These are phyloP conservation scores for Leishmania tropica DNA, from an alignment of 208 protist genomes.

Conservation along the genomic window DNA sequence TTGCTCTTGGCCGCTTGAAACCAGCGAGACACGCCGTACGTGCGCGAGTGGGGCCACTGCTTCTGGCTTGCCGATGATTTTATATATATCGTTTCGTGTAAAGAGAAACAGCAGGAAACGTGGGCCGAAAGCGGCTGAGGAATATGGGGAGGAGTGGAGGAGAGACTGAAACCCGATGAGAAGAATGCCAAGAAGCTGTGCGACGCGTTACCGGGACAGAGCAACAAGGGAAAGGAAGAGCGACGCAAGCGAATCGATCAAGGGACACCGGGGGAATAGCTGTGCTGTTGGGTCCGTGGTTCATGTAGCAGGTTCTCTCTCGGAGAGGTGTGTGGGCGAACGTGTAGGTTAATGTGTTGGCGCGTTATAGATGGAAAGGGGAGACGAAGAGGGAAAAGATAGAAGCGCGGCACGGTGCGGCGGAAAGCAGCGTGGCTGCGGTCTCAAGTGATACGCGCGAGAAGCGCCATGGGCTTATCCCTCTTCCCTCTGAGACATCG, in stretches of 20 bases:
- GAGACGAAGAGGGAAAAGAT: neutral
- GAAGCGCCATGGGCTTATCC: neutral
- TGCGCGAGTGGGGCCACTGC: neutral
- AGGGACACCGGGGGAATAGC: too few species aligned
- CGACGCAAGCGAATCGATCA: neutral
- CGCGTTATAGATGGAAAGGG: neutral
- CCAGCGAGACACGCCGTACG: neutral
- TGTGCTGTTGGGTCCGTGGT: neutral
- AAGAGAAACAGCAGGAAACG: neutral
- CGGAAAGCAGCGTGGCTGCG: neutral
- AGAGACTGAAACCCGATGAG: neutral
- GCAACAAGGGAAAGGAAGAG: neutral
- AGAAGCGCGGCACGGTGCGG: neutral
- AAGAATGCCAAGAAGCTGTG: neutral
- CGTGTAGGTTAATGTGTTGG: neutral
- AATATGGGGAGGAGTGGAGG: neutral
- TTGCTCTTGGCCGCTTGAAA: neutral
- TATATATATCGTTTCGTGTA: neutral
- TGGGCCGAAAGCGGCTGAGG: neutral
- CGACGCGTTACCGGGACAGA: neutral
- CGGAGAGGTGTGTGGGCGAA: neutral
- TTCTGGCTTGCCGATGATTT: neutral
- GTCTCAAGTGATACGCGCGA: neutral
- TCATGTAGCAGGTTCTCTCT: neutral
- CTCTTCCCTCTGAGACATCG: neutral